phyloP scores from a whole-genome alignment of 805 yeast genomes.

The Ogataea dorogensis region DNA sequence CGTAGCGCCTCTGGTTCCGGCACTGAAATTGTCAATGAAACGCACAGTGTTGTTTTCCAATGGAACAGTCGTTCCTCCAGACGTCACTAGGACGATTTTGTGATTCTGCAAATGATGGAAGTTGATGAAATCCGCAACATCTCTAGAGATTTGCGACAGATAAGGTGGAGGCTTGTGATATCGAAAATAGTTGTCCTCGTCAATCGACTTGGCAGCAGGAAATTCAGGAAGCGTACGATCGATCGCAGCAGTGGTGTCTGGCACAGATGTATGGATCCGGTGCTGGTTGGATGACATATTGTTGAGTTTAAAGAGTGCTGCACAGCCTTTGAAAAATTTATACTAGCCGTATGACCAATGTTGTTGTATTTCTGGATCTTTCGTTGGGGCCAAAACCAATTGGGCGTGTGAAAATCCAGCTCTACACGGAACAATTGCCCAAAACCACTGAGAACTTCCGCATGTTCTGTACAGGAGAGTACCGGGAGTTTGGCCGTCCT shows the following conservation, averaged over 20 bases:
- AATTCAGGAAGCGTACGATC: conserved; percentile 74
- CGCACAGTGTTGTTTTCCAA: conserved; percentile 95
- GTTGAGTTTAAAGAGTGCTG: not conserved
- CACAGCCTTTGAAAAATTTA: conserved; percentile 9
- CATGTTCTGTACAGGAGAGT: conserved; percentile 53
- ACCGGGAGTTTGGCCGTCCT: conserved; percentile 37
- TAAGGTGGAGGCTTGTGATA: conserved; percentile 74
- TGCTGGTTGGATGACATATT: conserved; percentile 16
- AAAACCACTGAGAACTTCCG: conserved; percentile 50
- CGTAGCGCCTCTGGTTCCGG: conserved; percentile 97
- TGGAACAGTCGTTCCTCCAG: conserved; percentile 98
- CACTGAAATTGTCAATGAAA: conserved; percentile 94
- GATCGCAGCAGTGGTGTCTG: conserved; percentile 70
- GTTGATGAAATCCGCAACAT: conserved; percentile 60
- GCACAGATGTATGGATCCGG: conserved; percentile 63
- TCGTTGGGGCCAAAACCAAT: conserved; percentile 29
- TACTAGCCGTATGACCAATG: not conserved
- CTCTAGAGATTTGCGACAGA: conserved; percentile 56
- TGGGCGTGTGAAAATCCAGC: conserved; percentile 46
- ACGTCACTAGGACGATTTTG: conserved; percentile 78
- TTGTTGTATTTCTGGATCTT: conserved; percentile 31
- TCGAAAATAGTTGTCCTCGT: conserved; percentile 75
- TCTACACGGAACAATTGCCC: conserved; percentile 41
- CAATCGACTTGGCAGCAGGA: conserved; percentile 70
- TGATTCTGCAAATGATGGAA: conserved; percentile 44